Base-by-base conservation (phyloP, 208 protist species). In the Acanthamoeba rhysodes region DNA sequence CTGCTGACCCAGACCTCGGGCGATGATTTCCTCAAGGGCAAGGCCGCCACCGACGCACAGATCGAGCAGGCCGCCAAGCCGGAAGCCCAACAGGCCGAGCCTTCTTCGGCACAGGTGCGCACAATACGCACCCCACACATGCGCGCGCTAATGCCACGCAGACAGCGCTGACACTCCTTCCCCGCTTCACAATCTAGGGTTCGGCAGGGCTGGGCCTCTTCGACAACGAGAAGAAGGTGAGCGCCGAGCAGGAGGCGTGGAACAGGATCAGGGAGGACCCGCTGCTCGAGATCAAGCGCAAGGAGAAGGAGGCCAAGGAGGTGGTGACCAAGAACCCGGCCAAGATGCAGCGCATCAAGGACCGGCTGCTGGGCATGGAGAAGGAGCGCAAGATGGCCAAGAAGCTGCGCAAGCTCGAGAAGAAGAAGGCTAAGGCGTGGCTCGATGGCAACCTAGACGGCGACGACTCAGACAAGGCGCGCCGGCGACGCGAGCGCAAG, bases 191-290 rank as follows among this genome's bases (percentile, higher is more conserved):
- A 10, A 37, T 80, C 41, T n/a, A n/a, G 48, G 24, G 3, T 10
- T 88, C 53, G 80, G 53, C 41, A 5, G 80, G 41, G n/a, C 80
- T 88, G 45, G 53, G 48, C 12, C 53, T 64, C 53, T 88, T 64
- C 27, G 53, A 88, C 24, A 88, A 88, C 34, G 53, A 88, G 20
- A 88, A 88, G 80, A 62, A 88, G 53, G 48, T 88, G 80, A 88
- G 45, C 45, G 80, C 53, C 18, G 84, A 91, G 55, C 84, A 70
- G 34, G 84, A 91, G 34, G 62, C 84, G 84, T 72, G 48, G 84
- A 72, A 24, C 53, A 66, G 41, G 55, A 41, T 91, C 10, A 50
- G 84, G 12, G 84, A 91, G 84, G 84, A 91, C 34, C 84, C 84
- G 18, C 48, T 91, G 84, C 84, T 91, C 24, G 55, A 64, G 57